Percentiles rank a stretch among this genome's conserved stretches.
These are phyloP conservation scores for Alternaria atra DNA, from an alignment of 2,329 filamentous ascomycete genomes.

Conservation along the genomic window DNA sequence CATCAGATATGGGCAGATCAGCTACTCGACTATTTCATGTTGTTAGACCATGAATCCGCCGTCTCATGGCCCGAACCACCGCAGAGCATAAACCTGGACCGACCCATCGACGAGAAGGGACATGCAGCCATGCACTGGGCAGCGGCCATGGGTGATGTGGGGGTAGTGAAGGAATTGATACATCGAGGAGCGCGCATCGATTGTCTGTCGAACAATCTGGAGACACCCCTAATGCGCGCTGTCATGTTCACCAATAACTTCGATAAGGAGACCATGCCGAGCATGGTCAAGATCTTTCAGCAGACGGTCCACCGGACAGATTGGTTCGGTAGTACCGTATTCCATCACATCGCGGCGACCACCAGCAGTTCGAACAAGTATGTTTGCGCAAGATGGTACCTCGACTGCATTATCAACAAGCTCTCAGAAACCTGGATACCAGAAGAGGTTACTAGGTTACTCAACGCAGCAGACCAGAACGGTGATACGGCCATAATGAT, in stretches of 20 bases:
- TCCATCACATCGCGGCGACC: constrained; percentile 92
- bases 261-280: constrained; percentile 89
- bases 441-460: constrained; percentile 76
- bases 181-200: constrained; percentile 78
- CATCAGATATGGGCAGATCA: constrained; percentile 93
- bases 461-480: constrained; percentile 84
- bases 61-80: constrained; percentile 79
- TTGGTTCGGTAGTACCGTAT: constrained; percentile 82
- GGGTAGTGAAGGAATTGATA: constrained; percentile 88
- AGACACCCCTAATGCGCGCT: constrained; percentile 93
- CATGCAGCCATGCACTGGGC: constrained; percentile 98
- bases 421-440: constrained; percentile 80
- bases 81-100: constrained; percentile 85
- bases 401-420: constrained; percentile 88
- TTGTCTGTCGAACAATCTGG: constrained; percentile 69
- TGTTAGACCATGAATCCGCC: constrained; percentile 79
- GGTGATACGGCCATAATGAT: constrained; percentile 92
- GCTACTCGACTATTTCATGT: constrained; percentile 94
- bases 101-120: constrained; percentile 89
- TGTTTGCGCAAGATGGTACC: constrained; percentile 89
- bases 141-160: constrained; percentile 94
- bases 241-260: constrained; percentile 97
- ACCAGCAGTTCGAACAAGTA: constrained; percentile 87
- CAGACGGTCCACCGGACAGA: constrained; percentile 83
- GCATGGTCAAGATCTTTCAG: constrained; percentile 82